These are phyloP conservation scores for Paramecium pentaurelia DNA, from an alignment of 73 alveolate genomes.

Conservation along the genomic window DNA sequence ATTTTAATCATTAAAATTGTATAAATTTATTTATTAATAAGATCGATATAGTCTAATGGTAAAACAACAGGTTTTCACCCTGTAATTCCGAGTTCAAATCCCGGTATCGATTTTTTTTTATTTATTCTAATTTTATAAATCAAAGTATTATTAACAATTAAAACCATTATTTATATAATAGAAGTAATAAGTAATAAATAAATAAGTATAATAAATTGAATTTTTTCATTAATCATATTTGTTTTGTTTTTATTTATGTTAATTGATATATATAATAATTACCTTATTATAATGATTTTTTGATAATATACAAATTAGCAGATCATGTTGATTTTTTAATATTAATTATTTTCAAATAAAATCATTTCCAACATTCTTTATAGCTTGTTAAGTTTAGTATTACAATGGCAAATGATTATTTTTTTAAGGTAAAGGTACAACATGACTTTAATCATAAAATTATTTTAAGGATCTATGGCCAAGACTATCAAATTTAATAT, in stretches of 20 bases:
- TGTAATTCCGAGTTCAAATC: background rate
- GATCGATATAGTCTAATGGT: background rate
- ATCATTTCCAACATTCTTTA: background rate
- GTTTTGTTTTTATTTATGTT: background rate
- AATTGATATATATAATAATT: too few relatives aligned
- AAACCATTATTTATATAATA: background rate
- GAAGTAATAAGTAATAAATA: background rate
- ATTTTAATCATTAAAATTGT: background rate
- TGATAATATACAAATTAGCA: too few relatives aligned
- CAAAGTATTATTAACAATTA: too few relatives aligned
- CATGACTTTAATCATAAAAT: constrained; percentile 21
- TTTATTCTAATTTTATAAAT: background rate
- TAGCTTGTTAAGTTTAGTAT: background rate
- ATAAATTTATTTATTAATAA: background rate
- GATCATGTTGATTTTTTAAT: background rate
- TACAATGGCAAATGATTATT: background rate
- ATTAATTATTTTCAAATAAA: background rate
- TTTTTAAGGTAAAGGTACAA: background rate
- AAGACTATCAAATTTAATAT: background rate
- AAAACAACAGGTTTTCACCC: background rate
- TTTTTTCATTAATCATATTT: background rate
- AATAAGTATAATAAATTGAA: too few relatives aligned
- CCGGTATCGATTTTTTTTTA: background rate
- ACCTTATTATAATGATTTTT: too few relatives aligned
- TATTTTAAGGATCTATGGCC: background rate